Base-by-base conservation (phyloP, 2,329 filamentous ascomycete genomes). In the Venturia effusa region DNA sequence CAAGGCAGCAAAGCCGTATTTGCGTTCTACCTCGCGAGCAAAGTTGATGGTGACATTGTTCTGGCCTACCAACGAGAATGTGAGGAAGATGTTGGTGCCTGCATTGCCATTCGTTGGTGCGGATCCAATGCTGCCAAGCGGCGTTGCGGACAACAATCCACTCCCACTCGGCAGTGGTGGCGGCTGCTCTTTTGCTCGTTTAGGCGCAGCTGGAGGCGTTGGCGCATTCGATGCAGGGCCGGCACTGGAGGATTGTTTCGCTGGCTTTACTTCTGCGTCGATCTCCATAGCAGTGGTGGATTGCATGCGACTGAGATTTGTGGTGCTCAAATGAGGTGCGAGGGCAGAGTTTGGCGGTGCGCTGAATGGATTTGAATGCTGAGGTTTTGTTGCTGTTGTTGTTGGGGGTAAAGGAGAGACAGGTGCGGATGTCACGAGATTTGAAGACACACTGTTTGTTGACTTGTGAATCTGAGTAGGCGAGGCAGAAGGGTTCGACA, bases 31-130 rank as follows among this genome's bases (percentile, higher is more conserved):
- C 75, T 97, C 82, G 55, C 91, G 90, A 71, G 93, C 92, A 68
- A 97, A 97, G 74, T 97, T 97, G 76, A 99, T 86, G 66, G 95
- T 93, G 68, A 93, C 91, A 74, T 96, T 96, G 41, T 85, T 88
- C 69, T 90, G 86, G 48, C 91, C 90, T 65, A 88, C 84, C 45
- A 99, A 82, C 0, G 89, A 86, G 64, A 99, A 87, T 64, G 89
- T 87, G 22, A 99, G 82, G 62, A 95, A 84, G 67, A 99, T 96
- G 86, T 96, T 48, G 86, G 92, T 70, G 54, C 71, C 73, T 54
- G 69, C 67, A 11, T 55, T 2, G 83, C 84, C 64, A 79, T 77
- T 74, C 57, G 79, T 76, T 30, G 76, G 77, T 59, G 75, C 76
- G n/a, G 72, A 71, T 48, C 74, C 72, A 59, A 80, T 77, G 7